These are phyloP conservation scores for Pleurotus djamor DNA, from an alignment of 768 basidiomycete genomes.

Conservation along the genomic window DNA sequence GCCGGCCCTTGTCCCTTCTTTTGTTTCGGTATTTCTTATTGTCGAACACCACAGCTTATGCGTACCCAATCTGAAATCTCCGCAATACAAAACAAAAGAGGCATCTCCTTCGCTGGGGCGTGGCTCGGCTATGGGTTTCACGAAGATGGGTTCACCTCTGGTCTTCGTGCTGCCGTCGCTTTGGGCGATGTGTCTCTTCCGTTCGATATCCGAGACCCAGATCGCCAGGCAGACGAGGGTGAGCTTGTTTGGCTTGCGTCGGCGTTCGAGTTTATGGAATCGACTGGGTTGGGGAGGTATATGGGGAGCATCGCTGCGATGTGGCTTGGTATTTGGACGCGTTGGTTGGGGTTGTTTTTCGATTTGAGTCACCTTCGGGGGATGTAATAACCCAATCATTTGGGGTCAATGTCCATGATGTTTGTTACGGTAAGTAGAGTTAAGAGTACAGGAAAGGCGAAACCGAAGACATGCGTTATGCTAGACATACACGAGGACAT, in stretches of 20 bases:
- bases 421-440: too few relatives aligned
- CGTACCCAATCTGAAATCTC: conserved; percentile 49
- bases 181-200: conserved; percentile 26
- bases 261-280: conserved; percentile 39
- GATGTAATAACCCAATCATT: too few relatives aligned
- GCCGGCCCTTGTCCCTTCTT: conserved; percentile 2
- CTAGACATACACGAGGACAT: not conserved
- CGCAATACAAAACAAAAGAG: conserved; percentile 59
- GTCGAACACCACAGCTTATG: conserved; percentile 37
- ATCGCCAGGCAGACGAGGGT: conserved; percentile 17
- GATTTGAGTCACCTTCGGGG: not conserved
- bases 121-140: conserved; percentile 82
- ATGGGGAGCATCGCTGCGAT: conserved; percentile 23
- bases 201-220: conserved; percentile 41
- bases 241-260: conserved; percentile 14
- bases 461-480: not conserved
- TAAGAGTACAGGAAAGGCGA: not conserved
- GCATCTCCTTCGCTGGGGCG: conserved; percentile 66
- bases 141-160: conserved; percentile 70
- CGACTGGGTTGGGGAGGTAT: conserved; percentile 25
- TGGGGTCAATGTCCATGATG: too few relatives aligned
- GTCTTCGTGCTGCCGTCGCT: conserved; percentile 30
- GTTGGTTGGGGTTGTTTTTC: not conserved
- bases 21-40: not conserved
- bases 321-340: conserved; percentile 7